phyloP scores from a whole-genome alignment of 106 monocot genomes.

The Acorus calamus region DNA sequence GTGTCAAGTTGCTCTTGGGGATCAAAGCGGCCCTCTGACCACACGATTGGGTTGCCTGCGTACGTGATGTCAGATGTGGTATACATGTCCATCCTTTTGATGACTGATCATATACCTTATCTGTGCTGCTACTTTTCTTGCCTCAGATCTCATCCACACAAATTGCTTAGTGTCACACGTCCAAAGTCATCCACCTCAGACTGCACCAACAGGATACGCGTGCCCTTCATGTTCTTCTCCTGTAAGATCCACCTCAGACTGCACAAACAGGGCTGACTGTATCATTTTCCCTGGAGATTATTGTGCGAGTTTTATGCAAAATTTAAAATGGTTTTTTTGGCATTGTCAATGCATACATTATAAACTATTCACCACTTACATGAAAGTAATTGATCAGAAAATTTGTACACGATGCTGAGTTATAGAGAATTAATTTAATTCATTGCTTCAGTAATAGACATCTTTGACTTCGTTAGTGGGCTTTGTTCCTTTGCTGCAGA shows the following conservation, averaged over 20 bases:
- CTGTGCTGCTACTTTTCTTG: not conserved
- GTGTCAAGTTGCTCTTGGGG: slow-evolving; percentile 56
- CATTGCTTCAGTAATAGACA: too few species aligned
- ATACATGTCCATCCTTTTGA: not conserved
- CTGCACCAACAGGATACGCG: slow-evolving; percentile 61
- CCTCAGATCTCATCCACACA: slow-evolving; percentile 81
- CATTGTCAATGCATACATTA: too few species aligned
- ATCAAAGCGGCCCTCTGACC: slow-evolving; percentile 44
- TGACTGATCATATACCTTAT: slow-evolving; percentile 1
- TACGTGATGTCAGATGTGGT: slow-evolving; percentile 21
- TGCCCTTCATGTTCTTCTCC: slow-evolving; percentile 68
- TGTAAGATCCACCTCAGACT: slow-evolving; percentile 19
- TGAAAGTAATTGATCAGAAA: too few species aligned
- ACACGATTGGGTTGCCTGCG: slow-evolving; percentile 93
- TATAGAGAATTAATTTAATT: too few species aligned
- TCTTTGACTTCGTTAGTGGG: too few species aligned
- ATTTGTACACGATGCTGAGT: too few species aligned
- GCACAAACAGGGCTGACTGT: too few species aligned
- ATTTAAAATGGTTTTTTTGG: too few species aligned
- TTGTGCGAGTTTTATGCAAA: too few species aligned
- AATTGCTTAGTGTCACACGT: slow-evolving; percentile 69
- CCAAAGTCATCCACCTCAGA: slow-evolving; percentile 63
- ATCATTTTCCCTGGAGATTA: too few species aligned
- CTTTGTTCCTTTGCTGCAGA: slow-evolving; percentile 20
- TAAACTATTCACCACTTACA: too few species aligned